Conservation (phyloP, 768 basidiomycete genomes). For the Glaciozyma antarctica region DNA sequence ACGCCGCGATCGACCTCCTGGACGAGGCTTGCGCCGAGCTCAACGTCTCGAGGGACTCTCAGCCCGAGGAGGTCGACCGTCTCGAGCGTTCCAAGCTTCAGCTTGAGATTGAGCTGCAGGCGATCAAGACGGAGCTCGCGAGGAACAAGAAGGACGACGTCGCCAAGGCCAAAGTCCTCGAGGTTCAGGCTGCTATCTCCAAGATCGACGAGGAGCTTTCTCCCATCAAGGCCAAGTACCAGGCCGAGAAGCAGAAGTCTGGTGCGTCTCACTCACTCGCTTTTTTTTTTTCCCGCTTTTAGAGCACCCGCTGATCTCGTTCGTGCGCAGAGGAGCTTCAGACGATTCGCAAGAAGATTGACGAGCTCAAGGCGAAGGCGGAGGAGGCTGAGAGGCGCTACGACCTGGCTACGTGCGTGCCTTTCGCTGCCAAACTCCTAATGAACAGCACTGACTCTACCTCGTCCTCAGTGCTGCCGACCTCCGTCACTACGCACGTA, state of each 20-base stretch:
- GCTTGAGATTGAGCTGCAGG: slow-evolving; percentile 89
- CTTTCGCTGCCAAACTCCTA: slow-evolving; percentile 21
- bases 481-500: slow-evolving; percentile 44
- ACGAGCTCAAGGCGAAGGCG: slow-evolving; percentile 80
- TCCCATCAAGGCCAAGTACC: slow-evolving; percentile 42
- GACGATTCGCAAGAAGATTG: slow-evolving; percentile 64
- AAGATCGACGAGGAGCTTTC: slow-evolving; percentile 41
- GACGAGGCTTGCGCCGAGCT: slow-evolving; percentile 87
- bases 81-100: slow-evolving; percentile 80
- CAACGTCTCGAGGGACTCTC: slow-evolving; percentile 85
- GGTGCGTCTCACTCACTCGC: slow-evolving; percentile 5
- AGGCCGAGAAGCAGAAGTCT: slow-evolving; percentile 32
- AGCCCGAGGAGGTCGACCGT: slow-evolving; percentile 86
- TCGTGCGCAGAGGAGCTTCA: slow-evolving; percentile 54
- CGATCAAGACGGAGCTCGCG: slow-evolving; percentile 56
- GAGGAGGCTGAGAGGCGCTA: slow-evolving; percentile 85
- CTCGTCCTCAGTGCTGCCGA: slow-evolving; percentile 71
- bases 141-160: slow-evolving; percentile 77
- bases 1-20: slow-evolving; percentile 26
- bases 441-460: neutral
- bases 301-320: neutral
- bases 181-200: slow-evolving; percentile 67
- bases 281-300: neutral
- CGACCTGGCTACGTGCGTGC: slow-evolving; percentile 40
- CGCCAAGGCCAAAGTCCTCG: slow-evolving; percentile 58